Evolutionary conservation across 1,139 yeast genomes (phyloP).

Genomic region (Debaryomyces fabryi): DNA sequence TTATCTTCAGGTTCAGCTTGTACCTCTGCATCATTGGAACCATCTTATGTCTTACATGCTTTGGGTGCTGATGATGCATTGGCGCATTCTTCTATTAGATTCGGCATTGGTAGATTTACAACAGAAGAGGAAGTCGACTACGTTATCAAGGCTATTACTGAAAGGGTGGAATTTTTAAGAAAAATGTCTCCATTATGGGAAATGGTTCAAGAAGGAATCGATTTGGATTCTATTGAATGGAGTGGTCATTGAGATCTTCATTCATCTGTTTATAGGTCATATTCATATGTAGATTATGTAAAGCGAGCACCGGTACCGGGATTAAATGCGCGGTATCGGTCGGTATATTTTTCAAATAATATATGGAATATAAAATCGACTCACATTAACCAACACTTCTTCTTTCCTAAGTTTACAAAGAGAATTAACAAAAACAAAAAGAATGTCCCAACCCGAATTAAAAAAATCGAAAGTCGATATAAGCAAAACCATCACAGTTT

Average conservation of each 20-base stretch:
- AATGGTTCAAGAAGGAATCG: conserved; percentile 99
- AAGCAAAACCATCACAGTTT: conserved; percentile 73
- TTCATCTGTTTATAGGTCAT: conserved; percentile 4
- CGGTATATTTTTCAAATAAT: neutral
- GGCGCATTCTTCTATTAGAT: conserved; percentile 96
- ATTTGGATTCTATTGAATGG: conserved; percentile 93
- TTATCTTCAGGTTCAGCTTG: conserved; percentile 98
- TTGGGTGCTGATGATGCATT: conserved; percentile 97
- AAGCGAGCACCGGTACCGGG: conserved; percentile 10
- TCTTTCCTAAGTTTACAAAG: neutral
- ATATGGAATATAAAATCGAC: neutral
- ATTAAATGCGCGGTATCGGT: conserved; percentile 3
- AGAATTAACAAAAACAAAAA: neutral
- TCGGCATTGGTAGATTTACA: conserved; percentile 96
- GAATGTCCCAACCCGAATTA: conserved; percentile 16
- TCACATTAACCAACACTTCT: neutral
- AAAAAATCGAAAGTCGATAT: conserved; percentile 15
- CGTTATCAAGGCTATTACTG: conserved; percentile 83
- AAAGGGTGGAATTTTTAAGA: conserved; percentile 88
- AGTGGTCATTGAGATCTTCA: conserved; percentile 71
- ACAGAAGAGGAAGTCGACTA: conserved; percentile 96
- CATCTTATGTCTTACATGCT: conserved; percentile 94
- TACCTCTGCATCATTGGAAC: conserved; percentile 97
- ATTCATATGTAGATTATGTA: conserved; percentile 1
- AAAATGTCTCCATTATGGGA: conserved; percentile 97